Conservation (phyloP, 2,329 filamentous ascomycete genomes). For the Penicillium freii region DNA sequence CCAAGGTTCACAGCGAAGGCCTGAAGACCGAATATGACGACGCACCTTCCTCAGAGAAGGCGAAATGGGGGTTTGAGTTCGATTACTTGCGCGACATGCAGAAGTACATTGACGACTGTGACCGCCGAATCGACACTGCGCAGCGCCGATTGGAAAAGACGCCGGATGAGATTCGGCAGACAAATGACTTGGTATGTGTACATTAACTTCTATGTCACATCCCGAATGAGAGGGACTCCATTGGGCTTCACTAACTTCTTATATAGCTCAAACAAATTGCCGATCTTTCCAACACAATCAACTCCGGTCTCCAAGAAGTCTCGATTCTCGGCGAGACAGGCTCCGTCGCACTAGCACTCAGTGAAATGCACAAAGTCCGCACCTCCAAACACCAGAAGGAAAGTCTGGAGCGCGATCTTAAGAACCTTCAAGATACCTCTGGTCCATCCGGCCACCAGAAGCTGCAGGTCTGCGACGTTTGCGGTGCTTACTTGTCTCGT, state of each 20-base stretch:
- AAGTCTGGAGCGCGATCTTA: slow-evolving; percentile 82
- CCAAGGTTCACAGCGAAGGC: slow-evolving; percentile 82
- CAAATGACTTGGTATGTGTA: slow-evolving; percentile 68
- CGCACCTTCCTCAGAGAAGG: slow-evolving; percentile 67
- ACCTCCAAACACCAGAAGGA: slow-evolving; percentile 77
- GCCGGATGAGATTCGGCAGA: slow-evolving; percentile 94
- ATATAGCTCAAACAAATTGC: slow-evolving; percentile 75
- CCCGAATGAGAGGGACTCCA: too few species aligned
- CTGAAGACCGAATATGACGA: slow-evolving; percentile 86
- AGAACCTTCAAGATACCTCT: slow-evolving; percentile 84
- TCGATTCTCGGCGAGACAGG: slow-evolving; percentile 79
- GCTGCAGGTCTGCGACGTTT: slow-evolving; percentile 96
- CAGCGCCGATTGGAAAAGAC: slow-evolving; percentile 94
- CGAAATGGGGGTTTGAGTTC: slow-evolving; percentile 85
- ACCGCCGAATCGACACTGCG: slow-evolving; percentile 84
- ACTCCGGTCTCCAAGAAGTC: slow-evolving; percentile 79
- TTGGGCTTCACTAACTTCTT: not conserved
- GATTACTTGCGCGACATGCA: slow-evolving; percentile 96
- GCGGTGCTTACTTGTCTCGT: slow-evolving; percentile 86
- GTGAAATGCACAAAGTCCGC: slow-evolving; percentile 83
- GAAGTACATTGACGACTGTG: slow-evolving; percentile 96
- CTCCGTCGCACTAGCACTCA: slow-evolving; percentile 75
- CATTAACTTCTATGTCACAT: not conserved
- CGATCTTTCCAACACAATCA: slow-evolving; percentile 74
- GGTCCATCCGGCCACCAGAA: slow-evolving; percentile 96